phyloP scores from a whole-genome alignment of 257 asterid species.

The Nicotiana attenuata region DNA sequence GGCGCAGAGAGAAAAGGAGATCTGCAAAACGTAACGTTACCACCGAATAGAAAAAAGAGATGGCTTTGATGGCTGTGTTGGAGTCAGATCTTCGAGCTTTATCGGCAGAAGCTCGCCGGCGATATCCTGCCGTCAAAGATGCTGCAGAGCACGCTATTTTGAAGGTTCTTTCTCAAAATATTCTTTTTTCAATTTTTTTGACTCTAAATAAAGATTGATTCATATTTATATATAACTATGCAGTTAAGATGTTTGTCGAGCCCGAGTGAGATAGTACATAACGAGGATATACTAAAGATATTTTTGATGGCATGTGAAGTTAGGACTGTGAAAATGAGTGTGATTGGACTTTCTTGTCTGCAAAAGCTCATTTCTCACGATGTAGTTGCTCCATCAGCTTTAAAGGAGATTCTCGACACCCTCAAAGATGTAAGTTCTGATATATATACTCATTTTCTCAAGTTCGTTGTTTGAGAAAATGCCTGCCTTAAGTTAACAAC shows the following conservation, averaged over 20 bases:
- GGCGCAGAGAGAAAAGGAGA: too few species aligned
- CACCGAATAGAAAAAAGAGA: constrained; percentile 13
- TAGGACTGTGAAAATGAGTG: constrained; percentile 75
- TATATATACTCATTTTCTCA: too few species aligned
- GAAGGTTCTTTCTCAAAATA: constrained; percentile 41
- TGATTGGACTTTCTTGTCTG: constrained; percentile 81
- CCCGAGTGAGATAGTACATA: constrained; percentile 78
- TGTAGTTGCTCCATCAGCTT: constrained; percentile 85
- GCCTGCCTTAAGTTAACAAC: background rate
- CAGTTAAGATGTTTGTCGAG: constrained; percentile 87
- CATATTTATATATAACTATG: constrained; percentile 7
- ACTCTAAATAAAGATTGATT: too few species aligned
- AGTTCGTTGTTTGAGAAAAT: background rate
- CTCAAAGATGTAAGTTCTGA: constrained; percentile 75
- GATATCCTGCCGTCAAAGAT: constrained; percentile 90
- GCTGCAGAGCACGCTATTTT: constrained; percentile 97
- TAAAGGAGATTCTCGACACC: constrained; percentile 69
- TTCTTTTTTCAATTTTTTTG: too few species aligned
- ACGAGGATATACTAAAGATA: constrained; percentile 77
- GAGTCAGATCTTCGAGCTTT: constrained; percentile 99
- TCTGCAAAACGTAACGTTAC: too few species aligned
- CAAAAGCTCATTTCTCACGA: constrained; percentile 92
- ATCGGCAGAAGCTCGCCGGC: constrained; percentile 97
- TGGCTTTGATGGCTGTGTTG: constrained; percentile 90
- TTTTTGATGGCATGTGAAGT: constrained; percentile 98